Conservation (phyloP, 2,329 filamentous ascomycete species). For the Penicillium sp. region DNA sequence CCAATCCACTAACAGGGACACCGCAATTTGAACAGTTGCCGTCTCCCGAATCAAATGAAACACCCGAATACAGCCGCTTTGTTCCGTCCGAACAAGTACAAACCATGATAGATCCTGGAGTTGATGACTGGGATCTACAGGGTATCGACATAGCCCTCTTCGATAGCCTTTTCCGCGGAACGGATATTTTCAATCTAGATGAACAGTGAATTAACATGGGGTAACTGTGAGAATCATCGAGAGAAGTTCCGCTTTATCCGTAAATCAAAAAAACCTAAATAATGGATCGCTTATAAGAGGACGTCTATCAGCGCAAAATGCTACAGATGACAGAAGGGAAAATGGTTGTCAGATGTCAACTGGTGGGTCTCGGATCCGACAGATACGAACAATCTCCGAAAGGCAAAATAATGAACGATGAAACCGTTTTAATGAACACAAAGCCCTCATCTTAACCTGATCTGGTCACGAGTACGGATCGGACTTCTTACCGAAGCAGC, state of each 20-base stretch:
- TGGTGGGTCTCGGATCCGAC: no score
- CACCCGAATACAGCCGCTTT: background rate
- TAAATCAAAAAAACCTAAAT: background rate
- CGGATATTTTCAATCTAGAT: background rate
- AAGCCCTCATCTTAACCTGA: no score
- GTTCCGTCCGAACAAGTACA: background rate
- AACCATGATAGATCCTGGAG: background rate
- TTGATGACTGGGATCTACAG: constrained; percentile 9
- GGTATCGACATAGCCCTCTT: constrained; percentile 11
- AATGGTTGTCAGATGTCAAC: no score
- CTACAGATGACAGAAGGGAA: no score
- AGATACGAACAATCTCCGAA: no score
- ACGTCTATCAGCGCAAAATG: no score
- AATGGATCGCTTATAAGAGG: no score
- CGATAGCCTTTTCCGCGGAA: constrained; percentile 7
- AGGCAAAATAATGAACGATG: no score
- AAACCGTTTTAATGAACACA: no score
- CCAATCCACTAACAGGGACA: background rate
- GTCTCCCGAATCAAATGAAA: background rate
- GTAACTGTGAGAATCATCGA: no score
- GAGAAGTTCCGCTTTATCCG: background rate
- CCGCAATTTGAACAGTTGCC: background rate
- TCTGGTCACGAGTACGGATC: no score
- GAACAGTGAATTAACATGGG: background rate
- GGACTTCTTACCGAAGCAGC: no score